These are phyloP conservation scores for Phytopythium oedochilum DNA, from an alignment of 352 stramenopile species.

Conservation along the genomic window DNA sequence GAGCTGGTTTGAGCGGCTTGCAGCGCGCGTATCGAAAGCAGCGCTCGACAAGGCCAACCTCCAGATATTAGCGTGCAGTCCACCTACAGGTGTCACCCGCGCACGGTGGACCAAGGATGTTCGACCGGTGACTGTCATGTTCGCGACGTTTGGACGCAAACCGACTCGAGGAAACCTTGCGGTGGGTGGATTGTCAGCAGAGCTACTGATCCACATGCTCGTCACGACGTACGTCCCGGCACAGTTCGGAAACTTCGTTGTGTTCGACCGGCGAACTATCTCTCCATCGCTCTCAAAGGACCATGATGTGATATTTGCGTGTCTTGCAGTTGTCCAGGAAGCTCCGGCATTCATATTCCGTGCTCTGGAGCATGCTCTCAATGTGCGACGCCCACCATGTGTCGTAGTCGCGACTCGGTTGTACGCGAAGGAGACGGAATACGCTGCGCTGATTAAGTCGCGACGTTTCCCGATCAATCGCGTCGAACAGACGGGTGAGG, in stretches of 20 bases:
- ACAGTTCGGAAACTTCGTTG: slow-evolving; percentile 91
- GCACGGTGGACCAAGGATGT: slow-evolving; percentile 77
- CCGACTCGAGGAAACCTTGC: slow-evolving; percentile 74
- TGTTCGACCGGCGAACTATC: slow-evolving; percentile 76
- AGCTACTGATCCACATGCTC: slow-evolving; percentile 89
- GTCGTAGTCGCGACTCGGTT: slow-evolving; percentile 58
- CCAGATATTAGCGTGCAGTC: slow-evolving; percentile 68
- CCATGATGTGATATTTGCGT: slow-evolving; percentile 36
- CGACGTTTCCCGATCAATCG: slow-evolving; percentile 69
- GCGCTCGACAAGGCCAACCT: slow-evolving; percentile 49
- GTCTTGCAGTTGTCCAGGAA: slow-evolving; percentile 34
- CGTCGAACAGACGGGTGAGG: slow-evolving; percentile 90
- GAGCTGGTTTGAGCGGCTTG: slow-evolving; percentile 67
- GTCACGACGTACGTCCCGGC: slow-evolving; percentile 90
- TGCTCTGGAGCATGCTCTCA: slow-evolving; percentile 85
- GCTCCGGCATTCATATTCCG: slow-evolving; percentile 58
- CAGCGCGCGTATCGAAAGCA: slow-evolving; percentile 40
- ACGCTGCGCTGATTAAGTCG: slow-evolving; percentile 7
- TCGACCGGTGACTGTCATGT: slow-evolving; percentile 80
- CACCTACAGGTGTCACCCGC: slow-evolving; percentile 43
- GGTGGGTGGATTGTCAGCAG: slow-evolving; percentile 74
- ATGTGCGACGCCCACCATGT: slow-evolving; percentile 79
- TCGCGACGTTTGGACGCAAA: slow-evolving; percentile 88
- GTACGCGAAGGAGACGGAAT: slow-evolving; percentile 7
- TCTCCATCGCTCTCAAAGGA: slow-evolving; percentile 40